These are phyloP conservation scores for Coccinonectria pachysandricola DNA, from an alignment of 2,329 filamentous ascomycete genomes.

Conservation along the genomic window DNA sequence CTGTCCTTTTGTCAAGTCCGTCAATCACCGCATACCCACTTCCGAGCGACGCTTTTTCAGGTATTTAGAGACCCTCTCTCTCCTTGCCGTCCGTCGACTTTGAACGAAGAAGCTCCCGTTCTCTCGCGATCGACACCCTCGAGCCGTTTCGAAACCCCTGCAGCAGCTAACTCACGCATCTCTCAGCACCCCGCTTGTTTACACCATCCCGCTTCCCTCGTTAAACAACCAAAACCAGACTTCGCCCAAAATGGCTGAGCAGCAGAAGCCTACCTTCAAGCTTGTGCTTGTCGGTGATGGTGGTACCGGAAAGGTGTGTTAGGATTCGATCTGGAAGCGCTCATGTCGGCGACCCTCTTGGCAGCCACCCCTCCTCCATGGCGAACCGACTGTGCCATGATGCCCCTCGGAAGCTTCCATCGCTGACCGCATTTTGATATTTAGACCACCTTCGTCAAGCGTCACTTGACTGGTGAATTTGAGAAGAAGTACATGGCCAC, in stretches of 20 bases:
- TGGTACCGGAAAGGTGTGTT: conserved; percentile 89
- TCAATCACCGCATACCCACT: conserved; percentile 24
- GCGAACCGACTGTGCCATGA: too few species aligned
- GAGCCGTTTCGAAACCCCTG: conserved; percentile 8
- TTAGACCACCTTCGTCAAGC: conserved; percentile 99
- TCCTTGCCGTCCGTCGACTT: conserved; percentile 9
- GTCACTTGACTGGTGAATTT: conserved; percentile 98
- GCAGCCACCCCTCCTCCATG: conserved; percentile 10
- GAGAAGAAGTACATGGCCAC: conserved; percentile 99
- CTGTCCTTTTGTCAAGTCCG: conserved; percentile 27
- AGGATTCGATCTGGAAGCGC: conserved; percentile 11
- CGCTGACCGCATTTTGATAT: too few species aligned
- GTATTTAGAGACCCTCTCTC: conserved; percentile 14
- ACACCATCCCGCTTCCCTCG: conserved; percentile 27
- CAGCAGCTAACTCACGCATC: conserved; percentile 24
- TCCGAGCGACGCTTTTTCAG: conserved; percentile 17
- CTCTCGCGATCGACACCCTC: conserved; percentile 6
- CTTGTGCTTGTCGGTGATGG: conserved; percentile 98
- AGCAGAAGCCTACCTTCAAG: conserved; percentile 80
- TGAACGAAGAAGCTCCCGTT: conserved; percentile 7
- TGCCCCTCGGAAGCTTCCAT: conserved; percentile 6
- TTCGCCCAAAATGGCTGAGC: conserved; percentile 50
- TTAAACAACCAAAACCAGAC: conserved; percentile 12
- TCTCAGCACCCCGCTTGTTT: conserved; percentile 39
- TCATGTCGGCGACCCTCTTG: conserved; percentile 13